Base-by-base conservation (phyloP, 352 stramenopile species). In the Phytopythium helicoides region DNA sequence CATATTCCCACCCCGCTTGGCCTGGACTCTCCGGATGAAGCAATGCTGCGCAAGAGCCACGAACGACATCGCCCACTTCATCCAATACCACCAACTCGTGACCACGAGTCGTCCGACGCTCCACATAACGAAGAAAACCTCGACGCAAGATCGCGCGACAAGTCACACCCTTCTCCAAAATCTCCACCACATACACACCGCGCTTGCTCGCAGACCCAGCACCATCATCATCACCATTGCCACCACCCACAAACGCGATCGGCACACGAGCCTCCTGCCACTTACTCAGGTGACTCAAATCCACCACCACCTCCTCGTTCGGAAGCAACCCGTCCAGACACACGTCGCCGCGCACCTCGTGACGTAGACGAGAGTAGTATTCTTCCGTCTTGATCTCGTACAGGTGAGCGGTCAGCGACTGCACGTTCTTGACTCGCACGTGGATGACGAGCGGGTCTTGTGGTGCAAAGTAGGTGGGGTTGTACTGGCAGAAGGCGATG, bases 311-410 rank as follows among this genome's bases (percentile, higher is more conserved):
- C 31, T 86, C 69, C 62, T 87, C 71, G 8, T 74, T 86, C 18
- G 76, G 73, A 11, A 86, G 54, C 21, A 87, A 58, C 0, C 76
- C 76, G 42, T 87, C 76, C 6, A 87, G 58, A 37, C 63, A 72
- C 39, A 87, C 76, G 23, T 83, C 60, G 6, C 73, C 68, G 25
- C 63, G 65, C 11, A 88, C 68, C 49, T 83, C 69, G 39, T 54
- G 58, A 9, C 74, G 71, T 26, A 75, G 54, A 9, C 70, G 67
- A 15, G 62, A 66, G 47, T 84, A 85, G 34, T 82, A 78, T 56
- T 88, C 77, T 11, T 69, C 56, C 10, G 74, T 79, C 35, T 81
- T 76, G 36, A 88, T 76, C 47, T 86, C 64, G 46, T 83, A 88
- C 11, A 88, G 42, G 45, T 88, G 74, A 1, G 76, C 71, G 2